These are phyloP conservation scores for Penicillium paxilli DNA, from an alignment of 495 filamentous ascomycete species.

Conservation along the genomic window DNA sequence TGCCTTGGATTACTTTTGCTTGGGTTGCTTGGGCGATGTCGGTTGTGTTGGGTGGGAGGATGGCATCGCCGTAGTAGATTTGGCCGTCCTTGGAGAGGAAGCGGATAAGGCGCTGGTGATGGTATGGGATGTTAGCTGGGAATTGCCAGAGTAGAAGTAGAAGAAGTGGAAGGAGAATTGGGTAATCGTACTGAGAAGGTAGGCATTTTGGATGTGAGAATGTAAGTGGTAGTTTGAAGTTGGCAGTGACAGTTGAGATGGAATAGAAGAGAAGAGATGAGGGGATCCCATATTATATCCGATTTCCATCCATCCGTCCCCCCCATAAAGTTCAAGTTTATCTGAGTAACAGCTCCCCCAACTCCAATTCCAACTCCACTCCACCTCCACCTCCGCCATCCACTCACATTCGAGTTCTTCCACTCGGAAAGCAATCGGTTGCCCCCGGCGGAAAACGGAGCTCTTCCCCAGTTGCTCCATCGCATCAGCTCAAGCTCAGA, in stretches of 20 bases:
- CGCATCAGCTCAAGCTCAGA: slow-evolving; percentile 1
- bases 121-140: background rate
- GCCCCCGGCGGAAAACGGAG: slow-evolving; percentile 27
- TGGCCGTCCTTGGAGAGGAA: slow-evolving; percentile 76
- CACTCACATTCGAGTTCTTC: too few relatives aligned
- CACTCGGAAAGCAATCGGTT: slow-evolving; percentile 19
- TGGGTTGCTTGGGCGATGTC: slow-evolving; percentile 67
- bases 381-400: too few relatives aligned
- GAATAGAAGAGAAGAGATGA: background rate
- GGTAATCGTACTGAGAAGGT: slow-evolving; percentile 10
- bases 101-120: slow-evolving; percentile 66
- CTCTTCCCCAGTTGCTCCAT: slow-evolving; percentile 7
- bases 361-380: background rate
- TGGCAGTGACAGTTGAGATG: background rate
- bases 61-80: slow-evolving; percentile 81
- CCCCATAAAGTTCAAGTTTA: too few relatives aligned
- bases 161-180: background rate
- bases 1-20: slow-evolving; percentile 68
- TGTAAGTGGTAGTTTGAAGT: background rate
- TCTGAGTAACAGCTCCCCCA: too few relatives aligned
- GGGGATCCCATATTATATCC: too few relatives aligned
- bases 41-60: slow-evolving; percentile 64
- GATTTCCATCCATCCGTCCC: too few relatives aligned
- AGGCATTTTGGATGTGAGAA: slow-evolving; percentile 5
- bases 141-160: background rate